A percentile compares a stretch with the other conserved stretches of the same genome.
phyloP scores from a whole-genome alignment of 306 rosid species.

The Nissolia schottii region DNA sequence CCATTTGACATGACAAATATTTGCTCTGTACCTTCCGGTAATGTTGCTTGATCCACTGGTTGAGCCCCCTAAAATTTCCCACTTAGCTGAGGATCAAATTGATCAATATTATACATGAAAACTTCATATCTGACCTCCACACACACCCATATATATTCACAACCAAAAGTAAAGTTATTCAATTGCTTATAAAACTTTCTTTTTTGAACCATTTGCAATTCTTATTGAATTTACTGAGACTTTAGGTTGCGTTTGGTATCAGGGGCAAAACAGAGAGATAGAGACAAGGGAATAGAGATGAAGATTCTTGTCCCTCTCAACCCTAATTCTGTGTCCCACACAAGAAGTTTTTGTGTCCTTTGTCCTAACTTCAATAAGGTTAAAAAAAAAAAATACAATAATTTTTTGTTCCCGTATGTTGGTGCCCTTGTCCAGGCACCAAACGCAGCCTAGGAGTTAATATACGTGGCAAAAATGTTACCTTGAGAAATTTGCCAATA shows the following conservation, averaged over 20 bases:
- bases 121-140: slow-evolving; percentile 5
- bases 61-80: slow-evolving; percentile 63
- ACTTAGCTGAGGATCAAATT: background rate
- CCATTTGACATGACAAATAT: slow-evolving; percentile 63
- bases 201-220: background rate
- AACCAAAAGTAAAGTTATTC: background rate
- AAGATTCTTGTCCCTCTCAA: too few relatives aligned
- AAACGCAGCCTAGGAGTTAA: too few relatives aligned
- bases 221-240: background rate
- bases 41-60: slow-evolving; percentile 52
- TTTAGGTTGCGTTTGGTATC: too few relatives aligned
- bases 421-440: too few relatives aligned
- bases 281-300: too few relatives aligned
- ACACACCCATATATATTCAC: background rate
- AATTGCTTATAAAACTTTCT: background rate
- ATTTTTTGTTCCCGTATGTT: too few relatives aligned
- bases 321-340: too few relatives aligned
- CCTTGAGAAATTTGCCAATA: slow-evolving; percentile 90
- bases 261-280: too few relatives aligned
- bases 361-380: too few relatives aligned
- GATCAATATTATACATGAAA: background rate
- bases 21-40: slow-evolving; percentile 71
- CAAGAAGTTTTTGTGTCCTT: too few relatives aligned
- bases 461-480: too few relatives aligned
- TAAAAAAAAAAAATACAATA: too few relatives aligned